Conservation (phyloP, 768 basidiomycete genomes). For the Termitomyces sp. region DNA sequence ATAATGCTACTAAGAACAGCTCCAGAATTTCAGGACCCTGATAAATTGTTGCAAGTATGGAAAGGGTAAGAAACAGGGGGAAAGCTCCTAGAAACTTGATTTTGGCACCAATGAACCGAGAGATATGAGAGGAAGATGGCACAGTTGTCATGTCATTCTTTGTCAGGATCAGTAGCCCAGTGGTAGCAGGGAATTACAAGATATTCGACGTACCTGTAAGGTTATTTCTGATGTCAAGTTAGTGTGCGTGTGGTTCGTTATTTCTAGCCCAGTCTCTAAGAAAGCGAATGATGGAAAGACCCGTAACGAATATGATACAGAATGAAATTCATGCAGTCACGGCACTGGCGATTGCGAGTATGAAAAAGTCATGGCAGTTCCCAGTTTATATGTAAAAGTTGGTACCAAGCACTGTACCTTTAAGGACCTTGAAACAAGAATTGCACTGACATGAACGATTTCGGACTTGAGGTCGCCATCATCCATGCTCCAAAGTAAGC, state of each 20-base stretch:
- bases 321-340: constrained; percentile 27
- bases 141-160: too few relatives aligned
- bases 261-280: constrained; percentile 19
- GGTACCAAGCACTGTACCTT: too few relatives aligned
- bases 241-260: constrained; percentile 21
- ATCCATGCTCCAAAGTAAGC: not conserved
- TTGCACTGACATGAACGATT: not conserved
- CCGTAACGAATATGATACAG: constrained; percentile 19
- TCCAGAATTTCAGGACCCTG: not conserved
- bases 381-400: constrained; percentile 7
- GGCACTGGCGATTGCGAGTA: constrained; percentile 16
- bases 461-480: not conserved
- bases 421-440: not conserved
- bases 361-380: constrained; percentile 30
- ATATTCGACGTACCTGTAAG: constrained; percentile 23
- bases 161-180: too few relatives aligned
- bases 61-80: not conserved
- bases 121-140: too few relatives aligned
- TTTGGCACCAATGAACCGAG: not conserved
- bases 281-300: constrained; percentile 25
- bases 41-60: not conserved
- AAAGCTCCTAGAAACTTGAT: too few relatives aligned
- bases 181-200: too few relatives aligned
- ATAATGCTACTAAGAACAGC: not conserved
- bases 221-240: constrained; percentile 24